phyloP scores from a whole-genome alignment of 768 basidiomycete species.

The Clathrus columnatus region DNA sequence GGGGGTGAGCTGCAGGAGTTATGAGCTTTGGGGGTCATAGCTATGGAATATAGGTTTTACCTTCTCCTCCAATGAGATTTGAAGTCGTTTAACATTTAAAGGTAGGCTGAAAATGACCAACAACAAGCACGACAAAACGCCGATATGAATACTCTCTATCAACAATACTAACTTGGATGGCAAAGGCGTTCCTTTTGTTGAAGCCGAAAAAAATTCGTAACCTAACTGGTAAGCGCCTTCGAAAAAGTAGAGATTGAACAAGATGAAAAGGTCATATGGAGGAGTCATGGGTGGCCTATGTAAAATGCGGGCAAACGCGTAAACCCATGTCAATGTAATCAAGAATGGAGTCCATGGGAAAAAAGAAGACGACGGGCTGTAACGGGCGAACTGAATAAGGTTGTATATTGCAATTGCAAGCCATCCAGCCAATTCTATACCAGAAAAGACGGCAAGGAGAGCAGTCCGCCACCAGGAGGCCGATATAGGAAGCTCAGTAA shows the following conservation, averaged over 20 bases:
- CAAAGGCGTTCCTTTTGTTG: neutral
- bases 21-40: neutral
- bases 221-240: constrained; percentile 14
- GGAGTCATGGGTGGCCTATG: constrained; percentile 14
- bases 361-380: neutral
- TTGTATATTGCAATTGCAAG: constrained; percentile 12
- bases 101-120: neutral
- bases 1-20: constrained; percentile 2
- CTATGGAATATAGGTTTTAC: neutral
- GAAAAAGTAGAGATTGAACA: constrained; percentile 16
- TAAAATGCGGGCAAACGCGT: constrained; percentile 14
- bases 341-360: constrained; percentile 11
- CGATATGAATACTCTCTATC: neutral
- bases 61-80: neutral
- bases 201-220: constrained; percentile 8
- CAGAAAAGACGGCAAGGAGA: constrained; percentile 13
- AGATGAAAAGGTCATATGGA: constrained; percentile 17
- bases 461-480: constrained; percentile 12
- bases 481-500: neutral
- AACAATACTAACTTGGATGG: neutral
- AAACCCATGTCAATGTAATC: constrained; percentile 19
- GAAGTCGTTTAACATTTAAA: neutral
- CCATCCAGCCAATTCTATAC: constrained; percentile 17
- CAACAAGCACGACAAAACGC: neutral
- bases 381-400: constrained; percentile 1